phyloP scores from a whole-genome alignment of 495 filamentous ascomycete species.

The Lasiosphaeriaceae sp. region DNA sequence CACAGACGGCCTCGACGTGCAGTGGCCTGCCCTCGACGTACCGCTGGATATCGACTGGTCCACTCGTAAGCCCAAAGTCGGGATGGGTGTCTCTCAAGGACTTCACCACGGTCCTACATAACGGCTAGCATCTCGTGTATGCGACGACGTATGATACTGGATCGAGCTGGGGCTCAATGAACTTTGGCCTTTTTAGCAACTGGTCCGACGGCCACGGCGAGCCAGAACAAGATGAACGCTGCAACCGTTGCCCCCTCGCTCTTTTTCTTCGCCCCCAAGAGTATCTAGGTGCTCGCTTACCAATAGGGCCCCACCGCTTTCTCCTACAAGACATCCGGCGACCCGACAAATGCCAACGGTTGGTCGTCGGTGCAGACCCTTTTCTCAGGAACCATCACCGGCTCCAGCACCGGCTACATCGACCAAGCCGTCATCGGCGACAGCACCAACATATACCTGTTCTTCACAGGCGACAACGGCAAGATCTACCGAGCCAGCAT shows the following conservation, averaged over 20 bases:
- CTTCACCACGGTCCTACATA: slow-evolving; percentile 50
- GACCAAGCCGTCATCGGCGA: slow-evolving; percentile 62
- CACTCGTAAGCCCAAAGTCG: slow-evolving; percentile 46
- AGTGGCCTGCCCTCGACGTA: slow-evolving; percentile 55
- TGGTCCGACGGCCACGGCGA: slow-evolving; percentile 52
- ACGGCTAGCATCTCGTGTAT: slow-evolving; percentile 53
- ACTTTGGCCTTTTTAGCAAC: slow-evolving; percentile 52
- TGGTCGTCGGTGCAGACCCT: slow-evolving; percentile 53
- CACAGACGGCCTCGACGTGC: too few species aligned
- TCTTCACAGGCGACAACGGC: slow-evolving; percentile 64
- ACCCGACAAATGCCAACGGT: slow-evolving; percentile 52
- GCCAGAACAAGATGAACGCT: slow-evolving; percentile 46
- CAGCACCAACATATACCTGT: slow-evolving; percentile 55
- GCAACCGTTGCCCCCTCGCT: slow-evolving; percentile 57
- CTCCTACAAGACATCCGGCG: slow-evolving; percentile 54
- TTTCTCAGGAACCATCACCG: slow-evolving; percentile 51
- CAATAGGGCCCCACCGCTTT: slow-evolving; percentile 58
- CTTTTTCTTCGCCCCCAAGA: slow-evolving; percentile 59
- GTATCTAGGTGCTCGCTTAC: slow-evolving; percentile 57
- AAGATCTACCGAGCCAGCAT: slow-evolving; percentile 59
- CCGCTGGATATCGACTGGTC: slow-evolving; percentile 48
- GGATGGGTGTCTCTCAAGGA: slow-evolving; percentile 57
- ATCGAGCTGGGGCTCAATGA: slow-evolving; percentile 51
- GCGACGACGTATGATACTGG: slow-evolving; percentile 37
- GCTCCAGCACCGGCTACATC: slow-evolving; percentile 47